Conservation (phyloP, 2,329 filamentous ascomycete genomes). For the Penicillium expansum region DNA sequence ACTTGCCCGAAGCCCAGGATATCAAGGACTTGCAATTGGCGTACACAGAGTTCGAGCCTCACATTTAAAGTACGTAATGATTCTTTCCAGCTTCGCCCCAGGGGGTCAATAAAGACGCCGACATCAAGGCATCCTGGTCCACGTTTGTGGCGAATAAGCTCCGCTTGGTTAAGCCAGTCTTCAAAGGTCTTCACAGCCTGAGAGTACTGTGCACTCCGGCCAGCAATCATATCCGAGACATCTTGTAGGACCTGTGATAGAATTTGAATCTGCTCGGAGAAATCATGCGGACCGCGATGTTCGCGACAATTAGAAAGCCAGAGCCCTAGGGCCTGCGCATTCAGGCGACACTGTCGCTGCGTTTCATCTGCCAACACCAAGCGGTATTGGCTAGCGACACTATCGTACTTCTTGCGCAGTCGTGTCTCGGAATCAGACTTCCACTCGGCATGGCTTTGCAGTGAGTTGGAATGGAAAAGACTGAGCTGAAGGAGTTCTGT, state of each 20-base stretch:
- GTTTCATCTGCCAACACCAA: conserved; percentile 34
- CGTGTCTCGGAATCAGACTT: conserved; percentile 29
- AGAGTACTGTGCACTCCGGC: conserved; percentile 31
- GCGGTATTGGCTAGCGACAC: conserved; percentile 36
- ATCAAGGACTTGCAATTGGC: conserved; percentile 39
- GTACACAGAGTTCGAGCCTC: conserved; percentile 36
- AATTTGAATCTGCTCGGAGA: conserved; percentile 38
- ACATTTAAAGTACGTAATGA: conserved; percentile 29
- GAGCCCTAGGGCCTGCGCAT: conserved; percentile 34
- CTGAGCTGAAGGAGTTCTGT: conserved; percentile 46
- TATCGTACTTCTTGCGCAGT: conserved; percentile 36
- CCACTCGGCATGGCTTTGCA: conserved; percentile 33
- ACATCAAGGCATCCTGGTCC: conserved; percentile 8
- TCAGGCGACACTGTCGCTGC: conserved; percentile 32
- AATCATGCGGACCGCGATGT: conserved; percentile 28
- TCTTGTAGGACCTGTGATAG: conserved; percentile 43
- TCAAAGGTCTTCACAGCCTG: conserved; percentile 34
- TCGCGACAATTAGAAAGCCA: conserved; percentile 36
- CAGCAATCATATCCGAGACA: conserved; percentile 31
- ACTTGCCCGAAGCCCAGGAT: conserved; percentile 31
- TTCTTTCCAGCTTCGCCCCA: conserved; percentile 36
- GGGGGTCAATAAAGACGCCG: conserved; percentile 35
- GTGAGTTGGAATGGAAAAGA: conserved; percentile 36
- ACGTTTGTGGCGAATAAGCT: conserved; percentile 25
- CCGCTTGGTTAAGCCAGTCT: conserved; percentile 34